Percentiles rank a stretch among this genome's conserved stretches.
phyloP scores from a whole-genome alignment of 768 basidiomycete species.

The Kwoniella pini region DNA sequence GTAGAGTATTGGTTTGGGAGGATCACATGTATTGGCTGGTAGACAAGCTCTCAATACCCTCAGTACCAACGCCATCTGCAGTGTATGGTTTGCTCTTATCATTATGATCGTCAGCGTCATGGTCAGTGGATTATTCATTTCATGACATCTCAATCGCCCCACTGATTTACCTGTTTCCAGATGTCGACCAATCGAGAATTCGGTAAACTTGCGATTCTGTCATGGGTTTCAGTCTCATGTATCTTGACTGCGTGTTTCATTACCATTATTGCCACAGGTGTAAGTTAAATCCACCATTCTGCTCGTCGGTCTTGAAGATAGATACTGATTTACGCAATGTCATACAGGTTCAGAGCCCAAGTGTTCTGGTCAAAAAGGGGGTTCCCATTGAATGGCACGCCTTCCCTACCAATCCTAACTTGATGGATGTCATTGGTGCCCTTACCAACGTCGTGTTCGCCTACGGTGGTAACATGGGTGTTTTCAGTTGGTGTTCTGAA shows the following conservation, averaged over 20 bases:
- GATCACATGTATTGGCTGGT: constrained; percentile 36
- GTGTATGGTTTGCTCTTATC: constrained; percentile 31
- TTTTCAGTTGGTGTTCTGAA: constrained; percentile 39
- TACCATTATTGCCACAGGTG: constrained; percentile 35
- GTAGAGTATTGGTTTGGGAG: constrained; percentile 33
- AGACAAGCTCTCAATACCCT: constrained; percentile 28
- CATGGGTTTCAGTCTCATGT: constrained; percentile 30
- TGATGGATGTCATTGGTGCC: constrained; percentile 38
- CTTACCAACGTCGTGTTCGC: constrained; percentile 39
- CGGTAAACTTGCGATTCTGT: constrained; percentile 22
- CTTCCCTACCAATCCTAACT: constrained; percentile 21
- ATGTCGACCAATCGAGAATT: constrained; percentile 36
- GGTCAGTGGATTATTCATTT: constrained; percentile 14
- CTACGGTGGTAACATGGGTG: constrained; percentile 39
- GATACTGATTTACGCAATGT: too few relatives aligned
- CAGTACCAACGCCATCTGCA: constrained; percentile 31
- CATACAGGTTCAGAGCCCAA: constrained; percentile 20
- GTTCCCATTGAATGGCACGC: constrained; percentile 35
- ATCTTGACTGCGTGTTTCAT: constrained; percentile 35
- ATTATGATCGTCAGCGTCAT: constrained; percentile 27
- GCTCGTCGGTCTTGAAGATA: too few relatives aligned
- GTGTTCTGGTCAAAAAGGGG: constrained; percentile 23
- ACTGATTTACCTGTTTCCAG: constrained; percentile 9
- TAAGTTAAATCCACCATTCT: too few relatives aligned
- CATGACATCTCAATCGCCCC: not conserved